Percentiles rank a stretch among this genome's conserved stretches.
Evolutionary conservation across 768 basidiomycete species (phyloP).

Genomic region (Kwoniella dendrophila): DNA sequence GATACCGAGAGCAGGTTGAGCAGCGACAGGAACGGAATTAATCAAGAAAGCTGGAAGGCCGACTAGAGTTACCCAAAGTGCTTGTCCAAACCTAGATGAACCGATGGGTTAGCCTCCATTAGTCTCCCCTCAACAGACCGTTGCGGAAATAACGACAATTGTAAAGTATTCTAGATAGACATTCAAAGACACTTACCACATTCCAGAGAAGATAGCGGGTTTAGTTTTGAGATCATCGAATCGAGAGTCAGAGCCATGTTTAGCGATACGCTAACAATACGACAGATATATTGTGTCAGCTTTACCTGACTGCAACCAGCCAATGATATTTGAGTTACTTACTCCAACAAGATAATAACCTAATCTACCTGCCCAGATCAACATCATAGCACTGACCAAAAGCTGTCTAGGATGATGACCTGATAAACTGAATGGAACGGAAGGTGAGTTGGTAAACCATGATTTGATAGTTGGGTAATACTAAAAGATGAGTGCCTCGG

Average conservation of each 20-base stretch:
- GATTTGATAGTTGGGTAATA: conserved; percentile 66
- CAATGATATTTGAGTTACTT: conserved; percentile 33
- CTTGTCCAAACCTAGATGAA: conserved; percentile 38
- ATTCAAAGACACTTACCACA: conserved; percentile 65
- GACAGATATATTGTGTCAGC: not conserved
- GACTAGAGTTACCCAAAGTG: conserved; percentile 69
- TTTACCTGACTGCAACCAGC: not conserved
- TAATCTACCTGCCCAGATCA: conserved; percentile 67
- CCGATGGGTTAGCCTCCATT: no score
- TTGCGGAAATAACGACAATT: no score
- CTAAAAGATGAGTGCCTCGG: conserved; percentile 9
- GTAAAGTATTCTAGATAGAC: not conserved
- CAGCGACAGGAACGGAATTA: conserved; percentile 62
- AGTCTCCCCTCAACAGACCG: no score
- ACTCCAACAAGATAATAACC: conserved; percentile 66
- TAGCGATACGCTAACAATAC: conserved; percentile 58
- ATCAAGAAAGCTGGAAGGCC: conserved; percentile 68
- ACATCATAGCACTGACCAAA: conserved; percentile 63
- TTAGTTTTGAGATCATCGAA: conserved; percentile 66
- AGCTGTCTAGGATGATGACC: conserved; percentile 60
- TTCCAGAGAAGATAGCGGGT: conserved; percentile 62
- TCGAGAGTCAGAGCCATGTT: conserved; percentile 67
- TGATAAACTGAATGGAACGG: conserved; percentile 56
- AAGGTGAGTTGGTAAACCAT: conserved; percentile 56
- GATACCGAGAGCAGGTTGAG: conserved; percentile 62